Evolutionary conservation across 495 filamentous ascomycete species (phyloP).

Genomic region (Halenospora varia): DNA sequence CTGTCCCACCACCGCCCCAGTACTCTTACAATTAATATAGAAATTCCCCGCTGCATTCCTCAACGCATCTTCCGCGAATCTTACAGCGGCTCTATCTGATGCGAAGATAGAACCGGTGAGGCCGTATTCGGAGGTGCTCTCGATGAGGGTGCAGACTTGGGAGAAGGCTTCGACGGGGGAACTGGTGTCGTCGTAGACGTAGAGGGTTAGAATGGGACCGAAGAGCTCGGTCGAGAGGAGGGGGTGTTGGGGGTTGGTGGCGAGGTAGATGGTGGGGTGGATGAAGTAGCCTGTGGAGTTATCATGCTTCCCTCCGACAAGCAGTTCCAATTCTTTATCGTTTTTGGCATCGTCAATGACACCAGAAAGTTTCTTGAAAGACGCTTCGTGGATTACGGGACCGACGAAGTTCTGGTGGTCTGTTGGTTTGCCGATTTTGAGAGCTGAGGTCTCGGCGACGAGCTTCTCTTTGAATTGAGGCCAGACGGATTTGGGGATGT

Average conservation of each 20-base stretch:
- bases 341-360: constrained; percentile 65
- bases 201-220: constrained; percentile 64
- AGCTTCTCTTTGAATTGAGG: constrained; percentile 60
- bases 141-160: constrained; percentile 51
- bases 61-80: constrained; percentile 66
- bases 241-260: constrained; percentile 55
- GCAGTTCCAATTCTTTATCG: constrained; percentile 57
- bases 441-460: constrained; percentile 57
- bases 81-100: constrained; percentile 61
- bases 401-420: constrained; percentile 70
- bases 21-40: constrained; percentile 92
- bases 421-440: constrained; percentile 65
- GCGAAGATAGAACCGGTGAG: constrained; percentile 81
- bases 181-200: constrained; percentile 66
- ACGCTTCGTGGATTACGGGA: constrained; percentile 69
- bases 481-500: constrained; percentile 68
- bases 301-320: constrained; percentile 69
- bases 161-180: constrained; percentile 41
- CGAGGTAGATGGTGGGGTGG: constrained; percentile 66
- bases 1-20: constrained; percentile 87
- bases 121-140: constrained; percentile 68
- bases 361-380: constrained; percentile 65
- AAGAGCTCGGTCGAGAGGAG: constrained; percentile 74
- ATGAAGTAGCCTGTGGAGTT: constrained; percentile 66
- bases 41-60: constrained; percentile 82